Evolutionary conservation across 768 basidiomycete species (phyloP), one percentile per base, ranked within the genome.

Genomic region (Sutorius australiensis): DNA sequence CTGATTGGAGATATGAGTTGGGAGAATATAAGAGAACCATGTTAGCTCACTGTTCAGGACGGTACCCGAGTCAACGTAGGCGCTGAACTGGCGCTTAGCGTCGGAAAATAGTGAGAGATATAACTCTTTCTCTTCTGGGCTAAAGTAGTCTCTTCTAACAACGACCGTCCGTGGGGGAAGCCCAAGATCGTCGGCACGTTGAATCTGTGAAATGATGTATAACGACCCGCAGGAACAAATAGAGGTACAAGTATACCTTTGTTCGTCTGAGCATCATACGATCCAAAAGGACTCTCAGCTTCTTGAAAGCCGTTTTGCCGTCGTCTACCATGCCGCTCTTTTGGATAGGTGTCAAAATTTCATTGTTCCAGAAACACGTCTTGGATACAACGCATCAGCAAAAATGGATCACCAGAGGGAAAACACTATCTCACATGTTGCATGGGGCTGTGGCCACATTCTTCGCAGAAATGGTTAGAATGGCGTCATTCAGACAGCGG

Each of bases 321-420:
- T 88, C 83, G 1, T 89, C 92, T 6, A 67, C 59, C 80, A 95
- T 89, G 27, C 89, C 95, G 56, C 87, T 76, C 67, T 87, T 92
- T 70, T 98, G 94, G 55, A 99, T 99, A 0, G 97, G 97, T 0
- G 92, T 92, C 53, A 98, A 73, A 56, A 99, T 95, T 70, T 98
- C 91, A 57, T 88, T 91, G 68, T 97, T 95, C 91, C 95, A 98
- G 70, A 92, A 92, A 71, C 95, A 98, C 11, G 90, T 91, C 86
- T 90, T 46, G 28, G 14, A 39, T 41, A 21, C 28, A 36, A 44
- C 31, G 39, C 50, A 62, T 56, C n/a, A 54, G 52, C 45, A 9
- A 10, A 45, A 16, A 40, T 14, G 9, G 40, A 54, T 14, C 10
- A n/a, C 5, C n/a, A 52, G 14, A 39, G 6, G 28, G 36, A 12